A percentile compares a stretch with the other conserved stretches of the same genome.
Evolutionary conservation across 345 rosid species (phyloP).

Genomic region (Brassica nigra): DNA sequence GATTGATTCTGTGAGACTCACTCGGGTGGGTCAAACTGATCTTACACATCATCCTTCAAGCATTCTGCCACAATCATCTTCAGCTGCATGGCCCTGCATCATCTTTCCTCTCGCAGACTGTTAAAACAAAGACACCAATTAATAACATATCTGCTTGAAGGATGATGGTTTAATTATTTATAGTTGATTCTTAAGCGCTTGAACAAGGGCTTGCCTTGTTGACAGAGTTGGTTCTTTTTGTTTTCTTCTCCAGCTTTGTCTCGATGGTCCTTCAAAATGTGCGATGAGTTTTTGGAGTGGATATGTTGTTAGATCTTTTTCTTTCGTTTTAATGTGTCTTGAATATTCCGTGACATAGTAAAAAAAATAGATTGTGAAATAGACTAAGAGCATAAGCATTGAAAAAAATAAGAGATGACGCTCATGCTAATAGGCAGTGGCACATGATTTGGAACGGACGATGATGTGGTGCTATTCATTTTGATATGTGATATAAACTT

Average conservation of each 20-base stretch:
- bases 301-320: too few relatives aligned
- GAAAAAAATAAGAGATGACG: too few relatives aligned
- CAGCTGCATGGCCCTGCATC: background rate
- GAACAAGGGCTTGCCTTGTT: background rate
- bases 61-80: background rate
- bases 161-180: background rate
- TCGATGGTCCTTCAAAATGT: background rate
- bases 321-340: too few relatives aligned
- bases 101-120: background rate
- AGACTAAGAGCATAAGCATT: too few relatives aligned
- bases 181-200: background rate
- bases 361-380: too few relatives aligned
- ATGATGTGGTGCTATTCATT: too few relatives aligned
- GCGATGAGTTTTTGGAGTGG: background rate
- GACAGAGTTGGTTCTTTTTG: background rate
- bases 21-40: constrained; percentile 10
- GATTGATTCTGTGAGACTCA: constrained; percentile 7
- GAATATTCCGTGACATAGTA: too few relatives aligned
- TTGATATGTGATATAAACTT: too few relatives aligned
- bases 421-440: too few relatives aligned
- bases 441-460: too few relatives aligned
- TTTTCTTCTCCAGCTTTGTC: too few relatives aligned
- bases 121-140: background rate
- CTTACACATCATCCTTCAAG: background rate
- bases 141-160: background rate